Conservation (phyloP, 2,329 filamentous ascomycete species). For the Phaeomoniella chlamydospora region DNA sequence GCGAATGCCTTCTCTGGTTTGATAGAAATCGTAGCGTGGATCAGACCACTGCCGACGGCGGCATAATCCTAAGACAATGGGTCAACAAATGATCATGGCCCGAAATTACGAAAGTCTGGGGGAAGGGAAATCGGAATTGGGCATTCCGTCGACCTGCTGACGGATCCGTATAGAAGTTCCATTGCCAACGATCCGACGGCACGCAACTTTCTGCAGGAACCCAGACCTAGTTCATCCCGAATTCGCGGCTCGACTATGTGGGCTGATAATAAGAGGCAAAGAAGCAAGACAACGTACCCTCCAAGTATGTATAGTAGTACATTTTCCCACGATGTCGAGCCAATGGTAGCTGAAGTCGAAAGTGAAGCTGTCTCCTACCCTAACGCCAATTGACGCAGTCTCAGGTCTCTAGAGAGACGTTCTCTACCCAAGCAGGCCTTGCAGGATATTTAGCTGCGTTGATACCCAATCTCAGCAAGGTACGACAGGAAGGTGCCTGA, state of each 20-base stretch:
- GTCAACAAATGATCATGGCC: too few species aligned
- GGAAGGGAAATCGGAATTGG: too few species aligned
- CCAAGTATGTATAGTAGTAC: not conserved
- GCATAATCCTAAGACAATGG: constrained; percentile 92
- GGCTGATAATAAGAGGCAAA: too few species aligned
- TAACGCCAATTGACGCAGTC: not conserved
- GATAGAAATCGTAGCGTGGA: constrained; percentile 73
- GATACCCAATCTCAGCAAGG: not conserved
- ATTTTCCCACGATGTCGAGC: not conserved
- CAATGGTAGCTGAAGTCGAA: not conserved
- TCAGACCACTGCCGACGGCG: constrained; percentile 87
- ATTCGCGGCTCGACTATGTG: too few species aligned
- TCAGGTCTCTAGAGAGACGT: too few species aligned
- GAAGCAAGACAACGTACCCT: not conserved
- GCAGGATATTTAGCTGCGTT: not conserved
- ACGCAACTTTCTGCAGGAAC: too few species aligned
- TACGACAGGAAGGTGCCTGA: not conserved
- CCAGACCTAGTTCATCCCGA: too few species aligned
- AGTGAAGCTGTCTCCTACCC: not conserved
- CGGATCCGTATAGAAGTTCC: too few species aligned
- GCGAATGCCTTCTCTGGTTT: constrained; percentile 52
- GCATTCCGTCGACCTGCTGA: too few species aligned
- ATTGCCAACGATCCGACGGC: too few species aligned
- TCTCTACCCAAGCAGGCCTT: too few species aligned
- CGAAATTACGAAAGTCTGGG: too few species aligned